Evolutionary conservation across 331 rosid genomes (phyloP).

Genomic region (Prunus yedoensis): DNA sequence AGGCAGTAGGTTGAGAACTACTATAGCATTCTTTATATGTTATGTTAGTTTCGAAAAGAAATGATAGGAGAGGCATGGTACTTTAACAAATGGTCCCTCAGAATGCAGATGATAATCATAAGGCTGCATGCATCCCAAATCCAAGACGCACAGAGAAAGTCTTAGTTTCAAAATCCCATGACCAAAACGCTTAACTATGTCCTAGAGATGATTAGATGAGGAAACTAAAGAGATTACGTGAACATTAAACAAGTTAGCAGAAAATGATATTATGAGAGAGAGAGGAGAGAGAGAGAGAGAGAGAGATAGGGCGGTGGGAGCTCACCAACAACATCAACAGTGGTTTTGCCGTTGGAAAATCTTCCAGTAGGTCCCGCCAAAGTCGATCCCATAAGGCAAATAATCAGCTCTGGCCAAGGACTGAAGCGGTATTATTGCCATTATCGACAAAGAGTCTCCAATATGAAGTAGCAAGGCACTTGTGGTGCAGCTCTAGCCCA

Average conservation of each 20-base stretch:
- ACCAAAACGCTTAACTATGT: neutral
- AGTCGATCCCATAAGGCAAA: slow-evolving; percentile 52
- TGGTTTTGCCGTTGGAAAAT: slow-evolving; percentile 53
- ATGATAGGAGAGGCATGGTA: neutral
- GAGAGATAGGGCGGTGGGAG: neutral
- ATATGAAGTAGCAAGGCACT: slow-evolving; percentile 55
- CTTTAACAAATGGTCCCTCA: neutral
- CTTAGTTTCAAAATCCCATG: neutral
- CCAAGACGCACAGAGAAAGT: neutral
- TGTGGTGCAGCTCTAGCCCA: slow-evolving; percentile 32
- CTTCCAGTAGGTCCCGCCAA: slow-evolving; percentile 52
- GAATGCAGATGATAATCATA: neutral
- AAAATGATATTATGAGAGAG: neutral
- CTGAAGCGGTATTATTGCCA: slow-evolving; percentile 50
- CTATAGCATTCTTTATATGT: neutral
- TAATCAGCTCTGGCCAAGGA: slow-evolving; percentile 56
- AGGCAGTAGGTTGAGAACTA: neutral
- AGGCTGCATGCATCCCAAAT: neutral
- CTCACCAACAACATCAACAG: slow-evolving; percentile 49
- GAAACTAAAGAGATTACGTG: neutral
- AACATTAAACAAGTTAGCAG: neutral
- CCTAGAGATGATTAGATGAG: neutral
- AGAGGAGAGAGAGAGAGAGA: neutral
- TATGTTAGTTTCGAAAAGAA: neutral
- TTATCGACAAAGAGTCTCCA: slow-evolving; percentile 55